Base-by-base conservation (phyloP, 345 rosid species). In the Tarenaya hassleriana region DNA sequence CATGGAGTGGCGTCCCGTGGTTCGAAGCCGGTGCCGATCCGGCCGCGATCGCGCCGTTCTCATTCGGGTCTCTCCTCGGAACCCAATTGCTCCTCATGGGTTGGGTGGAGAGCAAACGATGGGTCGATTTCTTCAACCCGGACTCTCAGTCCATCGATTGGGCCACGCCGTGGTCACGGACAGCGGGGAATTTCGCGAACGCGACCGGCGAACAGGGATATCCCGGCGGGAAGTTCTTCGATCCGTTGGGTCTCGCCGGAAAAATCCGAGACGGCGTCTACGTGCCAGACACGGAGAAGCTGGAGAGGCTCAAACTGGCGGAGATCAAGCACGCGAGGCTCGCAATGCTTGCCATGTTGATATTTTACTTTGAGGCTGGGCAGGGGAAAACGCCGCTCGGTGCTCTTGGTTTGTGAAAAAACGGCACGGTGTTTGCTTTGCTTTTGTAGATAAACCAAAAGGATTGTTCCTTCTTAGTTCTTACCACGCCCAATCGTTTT, bases 101-200 rank as follows among this genome's bases (percentile, higher is more conserved):
- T 1, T 92, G 98, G 98, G 98, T 92, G 3, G 98, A 92, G 83
- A 84, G 98, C 86, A 92, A 92, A 66, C 40, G 96, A 7, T 92
- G 98, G 98, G 96, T 88, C 0, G 98, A 92, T 42, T 92, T 92
- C 82, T 92, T 91, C 84, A 76, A 81, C 79, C 98, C 92, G 4
- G 77, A 91, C 33, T 91, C 98, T 0, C 98, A 91, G 41, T 81
- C 98, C 0, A 84, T 91, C 29, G 96, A 91, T 45, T 91, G 98
- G 98, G 98, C 98, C 0, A 91, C 96, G 0, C 98, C 98, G 0
- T 91, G 98, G 98, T 91, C 98, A 1, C 79, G 62, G 55, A 91
- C 95, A 0, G 79, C 98, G 0, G 95, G 84, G 82, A 91, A 91
- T 55, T 91, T 91, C 14, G 78, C 88, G 0, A 91, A 91, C 24